Evolutionary conservation across 352 stramenopile genomes (phyloP), one percentile per base, ranked within the genome.

Genomic region (Globisporangium heterothallicum): DNA sequence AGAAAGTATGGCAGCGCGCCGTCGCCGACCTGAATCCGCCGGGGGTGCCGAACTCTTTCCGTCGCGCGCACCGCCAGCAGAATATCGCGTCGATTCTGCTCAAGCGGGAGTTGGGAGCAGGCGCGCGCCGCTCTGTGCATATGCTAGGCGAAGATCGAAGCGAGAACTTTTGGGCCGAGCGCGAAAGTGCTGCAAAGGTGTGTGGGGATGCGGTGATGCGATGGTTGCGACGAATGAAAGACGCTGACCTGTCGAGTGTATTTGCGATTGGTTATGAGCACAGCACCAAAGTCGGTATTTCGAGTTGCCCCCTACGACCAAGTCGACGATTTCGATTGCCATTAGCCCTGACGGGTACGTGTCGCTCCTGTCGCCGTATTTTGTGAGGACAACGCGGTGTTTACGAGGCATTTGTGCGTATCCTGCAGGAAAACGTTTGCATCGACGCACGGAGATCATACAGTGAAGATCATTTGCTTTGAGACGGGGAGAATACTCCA

Each of bases 391-490:
- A 41, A 19, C 30, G 45, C 6, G 18, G 29, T 35, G 25, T 42
- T 25, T 13, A 49, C 22, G 3, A 7, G 29, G 14, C 6, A 12
- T 14, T 14, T 6, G 2, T 13, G 19, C n/a, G 32, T 22, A 10
- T 6, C 7, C n/a, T 53, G 27, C 52, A 92, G 84, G 42, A 91
- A 91, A 74, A 91, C 77, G 9, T 96, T 99, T 71, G 96, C 96
- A 24, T 98, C 92, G 3, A 98, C 97, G 0, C 97, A 99, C 63
- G 96, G 96, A 32, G 96, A 99, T 69, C 96, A 99, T 67, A 98
- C 95, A 4, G 92, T 99, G 58, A 99, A 99, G 75, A 97, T 99
- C 47, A 96, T 97, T 42, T 97, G 88, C 64, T 96, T 94, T 45
- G 63, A 84, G 43, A 98, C 89, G 6, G 65, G 78, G 6, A 75